Percentiles rank a stretch among this genome's conserved stretches.
phyloP scores from a whole-genome alignment of 2,329 filamentous ascomycete genomes.

The Exserohilum rostratum region DNA sequence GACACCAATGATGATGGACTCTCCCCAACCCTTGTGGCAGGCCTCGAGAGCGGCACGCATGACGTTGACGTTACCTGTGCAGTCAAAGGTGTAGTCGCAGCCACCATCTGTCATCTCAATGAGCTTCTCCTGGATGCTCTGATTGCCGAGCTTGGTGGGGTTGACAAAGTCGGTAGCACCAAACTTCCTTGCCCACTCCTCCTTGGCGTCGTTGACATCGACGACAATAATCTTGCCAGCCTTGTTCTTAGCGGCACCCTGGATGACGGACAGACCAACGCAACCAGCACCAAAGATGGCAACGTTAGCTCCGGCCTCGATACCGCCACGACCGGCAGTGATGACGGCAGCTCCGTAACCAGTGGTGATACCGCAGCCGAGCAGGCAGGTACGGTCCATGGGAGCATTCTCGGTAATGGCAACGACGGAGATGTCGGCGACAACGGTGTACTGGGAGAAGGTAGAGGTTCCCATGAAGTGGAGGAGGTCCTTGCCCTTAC shows the following conservation, averaged over 20 bases:
- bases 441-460: slow-evolving; percentile 98
- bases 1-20: slow-evolving; percentile 97
- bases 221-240: slow-evolving; percentile 79
- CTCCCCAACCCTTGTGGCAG: slow-evolving; percentile 99
- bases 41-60: slow-evolving; percentile 96
- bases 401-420: slow-evolving; percentile 87
- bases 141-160: slow-evolving; percentile 68
- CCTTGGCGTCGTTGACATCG: slow-evolving; percentile 86
- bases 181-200: slow-evolving; percentile 92
- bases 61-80: slow-evolving; percentile 94
- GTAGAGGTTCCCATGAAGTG: slow-evolving; percentile 99
- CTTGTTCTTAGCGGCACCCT: slow-evolving; percentile 86
- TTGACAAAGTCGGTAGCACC: slow-evolving; percentile 98
- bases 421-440: slow-evolving; percentile 97
- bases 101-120: slow-evolving; percentile 98
- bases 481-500: slow-evolving; percentile 91
- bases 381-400: slow-evolving; percentile 93
- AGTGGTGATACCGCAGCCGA: slow-evolving; percentile 98
- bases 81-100: slow-evolving; percentile 99
- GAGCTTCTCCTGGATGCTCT: slow-evolving; percentile 88
- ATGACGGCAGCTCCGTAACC: slow-evolving; percentile 95
- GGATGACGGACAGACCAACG: slow-evolving; percentile 92
- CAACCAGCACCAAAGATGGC: slow-evolving; percentile 96
- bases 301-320: slow-evolving; percentile 87
- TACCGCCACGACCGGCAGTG: slow-evolving; percentile 71